Percentiles rank a stretch among this genome's conserved stretches.
phyloP scores from a whole-genome alignment of 164 flowering plant species.

The Brasenia schreberi region DNA sequence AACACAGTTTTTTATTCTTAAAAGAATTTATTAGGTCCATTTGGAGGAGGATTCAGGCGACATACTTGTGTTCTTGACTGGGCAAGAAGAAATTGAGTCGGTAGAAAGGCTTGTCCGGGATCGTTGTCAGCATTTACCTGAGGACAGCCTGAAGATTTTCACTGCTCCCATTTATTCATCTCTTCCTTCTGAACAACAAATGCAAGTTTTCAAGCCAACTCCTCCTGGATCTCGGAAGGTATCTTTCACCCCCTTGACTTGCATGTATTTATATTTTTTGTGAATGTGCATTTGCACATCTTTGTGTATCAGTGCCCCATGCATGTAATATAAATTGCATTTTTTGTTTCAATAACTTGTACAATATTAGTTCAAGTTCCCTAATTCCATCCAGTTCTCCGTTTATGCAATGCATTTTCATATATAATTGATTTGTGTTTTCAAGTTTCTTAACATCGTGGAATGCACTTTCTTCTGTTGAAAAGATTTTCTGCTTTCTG shows the following conservation, averaged over 20 bases:
- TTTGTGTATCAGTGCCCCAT: background rate
- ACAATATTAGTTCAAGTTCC: background rate
- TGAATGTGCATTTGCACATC: background rate
- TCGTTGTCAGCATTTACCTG: slow-evolving; percentile 43
- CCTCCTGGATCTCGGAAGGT: slow-evolving; percentile 86
- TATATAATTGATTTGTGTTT: no score
- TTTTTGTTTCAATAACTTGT: background rate
- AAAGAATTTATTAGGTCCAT: slow-evolving; percentile 44
- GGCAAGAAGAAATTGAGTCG: slow-evolving; percentile 98
- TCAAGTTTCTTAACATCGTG: no score
- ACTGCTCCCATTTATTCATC: slow-evolving; percentile 70
- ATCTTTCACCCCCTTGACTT: slow-evolving; percentile 2
- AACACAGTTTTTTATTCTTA: no score
- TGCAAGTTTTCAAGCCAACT: slow-evolving; percentile 68
- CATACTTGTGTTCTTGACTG: slow-evolving; percentile 86
- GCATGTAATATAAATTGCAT: background rate
- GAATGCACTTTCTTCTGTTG: no score
- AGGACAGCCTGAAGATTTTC: slow-evolving; percentile 31
- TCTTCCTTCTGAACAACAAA: slow-evolving; percentile 89
- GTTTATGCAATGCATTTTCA: background rate
- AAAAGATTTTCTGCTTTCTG: no score
- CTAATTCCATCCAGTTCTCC: background rate
- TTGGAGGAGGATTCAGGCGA: slow-evolving; percentile 86
- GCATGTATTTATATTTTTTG: background rate
- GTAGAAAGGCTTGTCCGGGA: slow-evolving; percentile 61